Evolutionary conservation across 2,329 filamentous ascomycete genomes (phyloP).

Genomic region (Pezicula rhizophila): DNA sequence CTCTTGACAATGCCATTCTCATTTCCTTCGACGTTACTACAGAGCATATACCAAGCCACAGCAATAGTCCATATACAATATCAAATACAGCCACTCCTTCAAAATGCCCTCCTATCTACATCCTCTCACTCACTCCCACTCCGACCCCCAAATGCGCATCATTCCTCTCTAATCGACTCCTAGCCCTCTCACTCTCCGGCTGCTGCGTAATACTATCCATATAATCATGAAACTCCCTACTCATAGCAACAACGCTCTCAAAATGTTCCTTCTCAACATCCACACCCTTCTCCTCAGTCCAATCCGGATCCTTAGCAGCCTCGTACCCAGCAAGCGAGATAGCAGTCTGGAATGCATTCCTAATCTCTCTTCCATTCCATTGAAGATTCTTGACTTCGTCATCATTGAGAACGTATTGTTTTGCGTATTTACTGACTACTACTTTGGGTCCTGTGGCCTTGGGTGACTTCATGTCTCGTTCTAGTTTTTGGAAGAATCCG

Average conservation of each 20-base stretch:
- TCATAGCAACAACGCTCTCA: slow-evolving; percentile 7
- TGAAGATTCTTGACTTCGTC: slow-evolving; percentile 1
- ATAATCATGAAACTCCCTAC: slow-evolving; percentile 6
- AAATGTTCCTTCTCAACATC: slow-evolving; percentile 5
- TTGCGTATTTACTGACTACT: neutral
- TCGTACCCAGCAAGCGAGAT: slow-evolving; percentile 22
- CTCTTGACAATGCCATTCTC: too few species aligned
- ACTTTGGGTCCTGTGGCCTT: neutral
- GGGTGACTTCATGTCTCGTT: too few species aligned
- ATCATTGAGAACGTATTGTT: neutral
- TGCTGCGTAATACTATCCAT: slow-evolving; percentile 1
- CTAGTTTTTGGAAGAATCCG: neutral
- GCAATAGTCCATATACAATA: too few species aligned
- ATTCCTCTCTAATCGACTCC: too few species aligned
- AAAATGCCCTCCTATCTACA: too few species aligned
- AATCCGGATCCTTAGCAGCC: slow-evolving; percentile 1
- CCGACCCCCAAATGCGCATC: too few species aligned
- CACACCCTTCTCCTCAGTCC: neutral
- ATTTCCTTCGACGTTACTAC: too few species aligned
- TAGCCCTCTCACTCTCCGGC: too few species aligned
- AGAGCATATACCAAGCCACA: too few species aligned
- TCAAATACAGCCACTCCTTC: too few species aligned
- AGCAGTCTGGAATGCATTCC: slow-evolving; percentile 26
- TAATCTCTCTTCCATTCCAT: slow-evolving; percentile 27
- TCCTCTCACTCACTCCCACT: too few species aligned